Base-by-base conservation (phyloP, 345 rosid species). In the Citrus mangshanensis region DNA sequence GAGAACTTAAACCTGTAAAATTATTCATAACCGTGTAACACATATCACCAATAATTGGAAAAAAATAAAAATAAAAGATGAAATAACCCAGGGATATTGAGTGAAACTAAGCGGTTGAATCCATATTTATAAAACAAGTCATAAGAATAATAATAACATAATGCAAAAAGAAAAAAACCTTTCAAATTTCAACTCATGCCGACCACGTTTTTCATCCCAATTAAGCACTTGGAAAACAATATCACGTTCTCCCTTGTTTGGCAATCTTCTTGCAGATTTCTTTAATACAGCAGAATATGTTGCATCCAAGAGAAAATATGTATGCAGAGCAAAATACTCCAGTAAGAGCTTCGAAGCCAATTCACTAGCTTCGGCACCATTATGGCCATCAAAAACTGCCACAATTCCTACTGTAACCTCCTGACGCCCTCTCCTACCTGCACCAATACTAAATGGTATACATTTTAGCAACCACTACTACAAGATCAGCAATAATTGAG, bases 351-450 rank as follows among this genome's bases (percentile, higher is more conserved):
- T 91, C 0, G 97, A 93, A 79, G 98, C 97, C 98, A 95, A 92
- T 77, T 95, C 98, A 82, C 98, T 95, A 69, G 98, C 98, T 86
- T 95, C 98, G 22, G 95, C 94, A 38, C 98, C 98, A 84, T 93
- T 95, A 77, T 95, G 98, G 27, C 98, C 98, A 60, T 95, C 98
- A 86, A 95, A 95, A 76, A 93, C 97, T 21, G 97, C 98, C 42
- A 88, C 89, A 61, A 95, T 83, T 74, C 95, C 98, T 56, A 93
- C 94, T n/a, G 62, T 51, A 54, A 92, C 91, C 86, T 91, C 92
- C 83, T 88, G 88, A 19, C 89, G 78, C 80, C 92, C 93, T 70
- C 63, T 74, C 84, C 88, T 86, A 30, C 89, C 98, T 94, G 93
- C 81, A 66, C 67, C 80, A 77, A 74, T 16, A 62, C 80, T 61